These are phyloP conservation scores for Polytrichum commune DNA, from an alignment of 225 moss, liverwort and hornwort genomes.

Conservation along the genomic window DNA sequence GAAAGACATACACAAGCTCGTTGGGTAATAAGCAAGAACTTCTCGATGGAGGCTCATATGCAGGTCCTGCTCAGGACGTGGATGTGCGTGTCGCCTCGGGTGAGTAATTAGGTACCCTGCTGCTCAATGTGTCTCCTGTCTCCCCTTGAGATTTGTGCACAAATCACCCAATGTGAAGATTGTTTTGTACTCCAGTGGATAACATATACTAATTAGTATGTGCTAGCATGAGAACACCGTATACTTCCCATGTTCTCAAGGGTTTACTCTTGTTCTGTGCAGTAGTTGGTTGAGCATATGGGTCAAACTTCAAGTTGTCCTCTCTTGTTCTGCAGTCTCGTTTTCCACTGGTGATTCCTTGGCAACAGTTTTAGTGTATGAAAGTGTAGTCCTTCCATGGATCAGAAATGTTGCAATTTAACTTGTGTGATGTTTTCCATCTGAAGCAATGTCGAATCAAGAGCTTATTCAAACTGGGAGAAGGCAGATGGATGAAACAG, in stretches of 20 bases:
- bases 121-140: no score
- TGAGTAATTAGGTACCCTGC: conserved; percentile 20
- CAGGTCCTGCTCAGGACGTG: conserved; percentile 55
- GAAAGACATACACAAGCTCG: conserved; percentile 94
- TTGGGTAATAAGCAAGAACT: conserved; percentile 82
- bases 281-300: not conserved
- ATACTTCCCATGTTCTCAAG: no score
- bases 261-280: no score
- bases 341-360: no score
- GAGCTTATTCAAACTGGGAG: conserved; percentile 70
- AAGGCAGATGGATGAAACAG: conserved; percentile 83
- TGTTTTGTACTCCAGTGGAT: not conserved
- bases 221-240: no score
- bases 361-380: no score
- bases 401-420: no score
- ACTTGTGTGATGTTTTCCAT: conserved; percentile 2
- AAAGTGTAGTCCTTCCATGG: no score
- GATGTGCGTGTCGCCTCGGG: conserved; percentile 61
- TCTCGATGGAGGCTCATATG: conserved; percentile 65
- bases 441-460: conserved; percentile 72
- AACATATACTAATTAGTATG: no score
- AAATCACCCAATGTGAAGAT: not conserved
- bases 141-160: not conserved
- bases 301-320: no score
- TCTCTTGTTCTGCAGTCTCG: no score